phyloP scores from a whole-genome alignment of 106 monocot species.

The Acanthochlamys bracteata region DNA sequence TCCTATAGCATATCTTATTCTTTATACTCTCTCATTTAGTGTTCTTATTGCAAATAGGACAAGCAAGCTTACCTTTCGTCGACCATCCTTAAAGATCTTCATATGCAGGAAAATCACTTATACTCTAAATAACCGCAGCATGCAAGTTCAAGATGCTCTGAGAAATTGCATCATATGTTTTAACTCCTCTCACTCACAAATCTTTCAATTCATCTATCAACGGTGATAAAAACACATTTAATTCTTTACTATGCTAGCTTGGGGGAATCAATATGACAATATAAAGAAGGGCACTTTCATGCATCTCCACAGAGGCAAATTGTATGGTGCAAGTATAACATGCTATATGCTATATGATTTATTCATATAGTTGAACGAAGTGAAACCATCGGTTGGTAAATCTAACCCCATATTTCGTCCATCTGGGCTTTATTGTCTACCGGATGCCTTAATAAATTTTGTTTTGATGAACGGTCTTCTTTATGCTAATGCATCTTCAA shows the following conservation, averaged over 20 bases:
- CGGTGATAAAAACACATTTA: slow-evolving; percentile 7
- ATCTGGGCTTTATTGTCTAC: background rate
- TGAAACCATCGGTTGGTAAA: slow-evolving; percentile 12
- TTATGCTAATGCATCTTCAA: background rate
- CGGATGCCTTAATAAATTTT: background rate
- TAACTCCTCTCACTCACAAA: background rate
- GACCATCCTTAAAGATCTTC: slow-evolving; percentile 12
- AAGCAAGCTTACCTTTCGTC: slow-evolving; percentile 10
- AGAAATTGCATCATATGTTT: slow-evolving; percentile 10
- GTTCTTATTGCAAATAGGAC: slow-evolving; percentile 1
- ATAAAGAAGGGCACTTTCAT: slow-evolving; percentile 3
- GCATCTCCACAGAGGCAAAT: slow-evolving; percentile 8
- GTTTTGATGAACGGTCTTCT: background rate
- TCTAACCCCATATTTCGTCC: background rate
- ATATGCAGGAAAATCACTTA: slow-evolving; percentile 17
- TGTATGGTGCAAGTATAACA: slow-evolving; percentile 1
- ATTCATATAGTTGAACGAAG: slow-evolving; percentile 4
- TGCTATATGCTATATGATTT: slow-evolving; percentile 6
- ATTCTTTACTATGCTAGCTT: background rate
- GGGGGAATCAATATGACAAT: slow-evolving; percentile 2
- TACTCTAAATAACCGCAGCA: slow-evolving; percentile 2
- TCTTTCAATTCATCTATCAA: slow-evolving; percentile 9
- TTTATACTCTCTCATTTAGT: background rate
- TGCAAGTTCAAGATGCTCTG: slow-evolving; percentile 10
- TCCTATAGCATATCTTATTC: slow-evolving; percentile 3